phyloP scores from a whole-genome alignment of 164 flowering plant species.

The Dillenia turbinata region DNA sequence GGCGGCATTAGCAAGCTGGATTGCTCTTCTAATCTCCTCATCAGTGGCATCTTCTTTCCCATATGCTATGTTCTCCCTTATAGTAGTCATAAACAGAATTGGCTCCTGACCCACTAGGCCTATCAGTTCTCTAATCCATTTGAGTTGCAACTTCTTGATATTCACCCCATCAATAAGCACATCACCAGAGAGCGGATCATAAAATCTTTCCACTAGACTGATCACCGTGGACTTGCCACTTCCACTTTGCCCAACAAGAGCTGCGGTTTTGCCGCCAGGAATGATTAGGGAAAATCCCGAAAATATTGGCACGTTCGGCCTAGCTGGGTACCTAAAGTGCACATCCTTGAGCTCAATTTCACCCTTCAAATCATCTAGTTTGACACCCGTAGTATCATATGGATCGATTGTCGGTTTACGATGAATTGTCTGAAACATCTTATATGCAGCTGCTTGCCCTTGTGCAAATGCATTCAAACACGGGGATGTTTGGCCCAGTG shows the following conservation, averaged over 20 bases:
- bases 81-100: slow-evolving; percentile 50
- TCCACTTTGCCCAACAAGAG: slow-evolving; percentile 87
- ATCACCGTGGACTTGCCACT: slow-evolving; percentile 92
- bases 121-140: slow-evolving; percentile 55
- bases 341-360: slow-evolving; percentile 74
- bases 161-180: slow-evolving; percentile 70
- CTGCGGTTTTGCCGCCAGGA: slow-evolving; percentile 59
- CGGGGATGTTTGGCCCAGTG: slow-evolving; percentile 57
- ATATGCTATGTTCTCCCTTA: slow-evolving; percentile 65
- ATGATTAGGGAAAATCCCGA: slow-evolving; percentile 54
- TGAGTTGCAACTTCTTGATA: slow-evolving; percentile 45
- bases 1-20: slow-evolving; percentile 74
- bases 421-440: slow-evolving; percentile 70
- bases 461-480: slow-evolving; percentile 55
- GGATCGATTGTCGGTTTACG: slow-evolving; percentile 58
- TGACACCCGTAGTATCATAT: slow-evolving; percentile 34
- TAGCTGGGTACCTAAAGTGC: slow-evolving; percentile 69
- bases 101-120: slow-evolving; percentile 88
- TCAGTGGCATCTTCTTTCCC: slow-evolving; percentile 54
- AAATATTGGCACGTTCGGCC: slow-evolving; percentile 74
- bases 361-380: slow-evolving; percentile 57
- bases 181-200: slow-evolving; percentile 77
- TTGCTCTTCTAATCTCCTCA: slow-evolving; percentile 52
- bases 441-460: slow-evolving; percentile 75
- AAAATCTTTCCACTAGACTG: slow-evolving; percentile 71